phyloP scores from a whole-genome alignment of 2,329 filamentous ascomycete species.

The Sarocladium kiliense region DNA sequence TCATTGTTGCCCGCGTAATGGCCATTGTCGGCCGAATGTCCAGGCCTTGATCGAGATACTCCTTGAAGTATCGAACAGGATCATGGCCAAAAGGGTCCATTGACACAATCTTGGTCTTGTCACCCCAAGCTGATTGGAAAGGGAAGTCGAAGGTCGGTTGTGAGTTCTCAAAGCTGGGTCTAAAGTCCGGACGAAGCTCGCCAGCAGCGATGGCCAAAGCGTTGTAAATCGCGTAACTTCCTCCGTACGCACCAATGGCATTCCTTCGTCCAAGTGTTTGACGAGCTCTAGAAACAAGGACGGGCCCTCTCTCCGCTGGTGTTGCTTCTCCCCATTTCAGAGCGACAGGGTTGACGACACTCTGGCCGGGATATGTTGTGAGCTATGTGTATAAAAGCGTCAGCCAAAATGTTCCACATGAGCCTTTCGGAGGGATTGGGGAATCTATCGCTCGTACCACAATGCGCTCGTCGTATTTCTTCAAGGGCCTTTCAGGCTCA shows the following conservation, averaged over 20 bases:
- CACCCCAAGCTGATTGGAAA: conserved; percentile 12
- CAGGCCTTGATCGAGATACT: conserved; percentile 12
- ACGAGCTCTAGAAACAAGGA: conserved; percentile 16
- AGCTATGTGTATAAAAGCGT: no score
- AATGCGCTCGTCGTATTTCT: no score
- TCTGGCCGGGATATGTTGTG: conserved; percentile 20
- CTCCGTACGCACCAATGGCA: conserved; percentile 19
- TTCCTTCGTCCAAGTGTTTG: conserved; percentile 17
- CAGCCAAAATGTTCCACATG: no score
- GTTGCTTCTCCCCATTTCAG: conserved; percentile 17
- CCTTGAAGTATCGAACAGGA: conserved; percentile 10
- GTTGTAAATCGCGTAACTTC: conserved; percentile 16
- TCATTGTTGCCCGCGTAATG: conserved; percentile 14
- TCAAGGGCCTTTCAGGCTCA: no score
- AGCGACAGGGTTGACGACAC: conserved; percentile 17
- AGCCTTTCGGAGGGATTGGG: no score
- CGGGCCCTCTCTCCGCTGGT: conserved; percentile 15
- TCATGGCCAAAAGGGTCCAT: conserved; percentile 19
- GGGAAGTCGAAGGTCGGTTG: conserved; percentile 15
- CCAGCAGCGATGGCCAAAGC: conserved; percentile 15
- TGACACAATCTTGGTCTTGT: conserved; percentile 15
- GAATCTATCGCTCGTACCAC: no score
- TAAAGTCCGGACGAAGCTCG: conserved; percentile 13
- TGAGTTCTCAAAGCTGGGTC: conserved; percentile 15
- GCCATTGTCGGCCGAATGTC: conserved; percentile 17